Conservation (phyloP, 179 eudicot genomes). For the Beta corolliflora region DNA sequence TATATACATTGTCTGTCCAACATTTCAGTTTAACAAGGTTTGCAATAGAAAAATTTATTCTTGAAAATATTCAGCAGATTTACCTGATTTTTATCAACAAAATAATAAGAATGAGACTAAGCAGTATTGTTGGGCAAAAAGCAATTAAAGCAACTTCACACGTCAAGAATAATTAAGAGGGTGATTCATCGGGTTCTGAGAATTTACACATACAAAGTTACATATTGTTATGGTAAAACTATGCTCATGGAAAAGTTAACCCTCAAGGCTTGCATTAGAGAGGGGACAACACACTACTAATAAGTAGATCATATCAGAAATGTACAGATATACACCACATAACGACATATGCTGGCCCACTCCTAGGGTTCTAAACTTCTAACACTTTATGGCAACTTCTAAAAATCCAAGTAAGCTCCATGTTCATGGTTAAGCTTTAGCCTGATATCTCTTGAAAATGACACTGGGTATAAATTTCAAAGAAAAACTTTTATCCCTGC, state of each 20-base stretch:
- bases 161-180: neutral
- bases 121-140: neutral
- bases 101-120: conserved; percentile 3
- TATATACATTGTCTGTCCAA: conserved; percentile 1
- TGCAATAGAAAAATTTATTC: conserved; percentile 6
- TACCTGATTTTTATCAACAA: conserved; percentile 10
- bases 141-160: neutral
- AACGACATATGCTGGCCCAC: neutral
- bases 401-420: neutral
- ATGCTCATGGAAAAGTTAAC: neutral
- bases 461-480: neutral
- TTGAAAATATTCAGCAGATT: conserved; percentile 9
- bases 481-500: neutral
- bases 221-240: neutral
- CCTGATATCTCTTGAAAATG: neutral
- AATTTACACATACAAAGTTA: neutral
- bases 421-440: neutral
- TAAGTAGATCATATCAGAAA: neutral
- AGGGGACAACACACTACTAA: neutral
- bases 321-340: neutral
- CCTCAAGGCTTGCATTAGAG: neutral
- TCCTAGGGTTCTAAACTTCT: neutral
- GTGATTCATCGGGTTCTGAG: neutral
- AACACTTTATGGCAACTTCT: neutral
- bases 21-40: neutral